A percentile compares a stretch with the other conserved stretches of the same genome.
Evolutionary conservation across 495 filamentous ascomycete genomes (phyloP).

Genomic region (Xylaria castorea): DNA sequence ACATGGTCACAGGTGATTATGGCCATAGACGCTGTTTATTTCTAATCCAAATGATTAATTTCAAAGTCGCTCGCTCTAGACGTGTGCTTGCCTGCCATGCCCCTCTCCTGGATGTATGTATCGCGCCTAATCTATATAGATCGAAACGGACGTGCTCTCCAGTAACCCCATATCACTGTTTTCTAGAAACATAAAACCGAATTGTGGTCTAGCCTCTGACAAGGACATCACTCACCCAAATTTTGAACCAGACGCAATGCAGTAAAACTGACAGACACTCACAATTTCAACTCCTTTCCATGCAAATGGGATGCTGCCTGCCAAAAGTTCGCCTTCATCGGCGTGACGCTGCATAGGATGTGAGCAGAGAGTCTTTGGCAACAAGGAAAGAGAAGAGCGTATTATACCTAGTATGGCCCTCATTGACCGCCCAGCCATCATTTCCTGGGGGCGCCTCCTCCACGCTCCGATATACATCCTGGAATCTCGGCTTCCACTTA

Average conservation of each 20-base stretch:
- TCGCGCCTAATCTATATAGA: constrained; percentile 14
- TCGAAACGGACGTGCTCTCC: neutral
- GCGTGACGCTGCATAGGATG: constrained; percentile 71
- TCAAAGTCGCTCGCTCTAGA: constrained; percentile 1
- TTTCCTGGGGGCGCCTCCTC: constrained; percentile 81
- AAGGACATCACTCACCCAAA: constrained; percentile 23
- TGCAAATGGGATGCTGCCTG: constrained; percentile 66
- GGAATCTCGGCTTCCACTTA: constrained; percentile 88
- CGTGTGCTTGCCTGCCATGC: neutral
- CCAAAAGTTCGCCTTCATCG: constrained; percentile 91
- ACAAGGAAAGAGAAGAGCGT: neutral
- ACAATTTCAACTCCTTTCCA: constrained; percentile 84
- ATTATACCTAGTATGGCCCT: constrained; percentile 84
- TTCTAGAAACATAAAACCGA: constrained; percentile 36
- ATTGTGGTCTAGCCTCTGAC: neutral
- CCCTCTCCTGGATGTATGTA: neutral
- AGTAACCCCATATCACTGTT: neutral
- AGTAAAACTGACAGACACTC: constrained; percentile 62
- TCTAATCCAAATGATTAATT: constrained; percentile 14
- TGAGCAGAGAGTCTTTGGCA: constrained; percentile 17
- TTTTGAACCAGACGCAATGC: constrained; percentile 37
- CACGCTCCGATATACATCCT: constrained; percentile 84
- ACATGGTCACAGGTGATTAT: constrained; percentile 24
- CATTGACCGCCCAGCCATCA: constrained; percentile 92
- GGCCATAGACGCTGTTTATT: constrained; percentile 19